Conservation (phyloP, 805 yeast species). For the Candida namnaoensis region DNA sequence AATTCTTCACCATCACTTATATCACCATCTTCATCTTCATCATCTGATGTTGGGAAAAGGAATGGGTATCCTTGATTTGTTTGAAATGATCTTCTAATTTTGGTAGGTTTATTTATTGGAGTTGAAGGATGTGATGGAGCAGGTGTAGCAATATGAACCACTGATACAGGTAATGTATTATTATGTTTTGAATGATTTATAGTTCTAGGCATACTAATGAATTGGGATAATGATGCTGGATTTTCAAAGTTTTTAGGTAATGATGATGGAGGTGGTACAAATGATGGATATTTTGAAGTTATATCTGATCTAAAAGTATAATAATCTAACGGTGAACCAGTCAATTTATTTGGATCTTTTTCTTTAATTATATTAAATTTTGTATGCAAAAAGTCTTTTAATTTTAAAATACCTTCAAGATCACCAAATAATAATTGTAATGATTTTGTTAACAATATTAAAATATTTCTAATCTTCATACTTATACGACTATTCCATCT, state of each 20-base stretch:
- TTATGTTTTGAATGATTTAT: conserved; percentile 33
- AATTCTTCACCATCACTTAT: not conserved
- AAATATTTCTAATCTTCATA: conserved; percentile 47
- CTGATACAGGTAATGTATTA: conserved; percentile 40
- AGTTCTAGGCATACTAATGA: conserved; percentile 50
- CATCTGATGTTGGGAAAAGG: conserved; percentile 43
- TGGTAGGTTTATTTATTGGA: conserved; percentile 30
- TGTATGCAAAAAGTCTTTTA: conserved; percentile 37
- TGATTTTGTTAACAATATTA: conserved; percentile 44
- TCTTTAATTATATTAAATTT: conserved; percentile 26
- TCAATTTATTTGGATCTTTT: conserved; percentile 23
- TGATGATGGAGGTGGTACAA: conserved; percentile 38
- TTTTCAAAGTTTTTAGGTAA: conserved; percentile 38
- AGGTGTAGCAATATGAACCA: conserved; percentile 76
- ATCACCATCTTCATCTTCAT: conserved; percentile 18
- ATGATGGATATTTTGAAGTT: conserved; percentile 67
- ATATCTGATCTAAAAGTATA: conserved; percentile 72
- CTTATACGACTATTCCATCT: conserved; percentile 40
- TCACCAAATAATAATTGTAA: conserved; percentile 60
- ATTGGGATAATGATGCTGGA: conserved; percentile 49
- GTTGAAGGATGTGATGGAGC: conserved; percentile 74
- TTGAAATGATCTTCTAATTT: conserved; percentile 48
- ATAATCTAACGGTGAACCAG: conserved; percentile 80
- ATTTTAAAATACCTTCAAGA: conserved; percentile 23
- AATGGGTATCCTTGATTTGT: conserved; percentile 62